Evolutionary conservation across 495 filamentous ascomycete genomes (phyloP), one percentile per base, ranked within the genome.

Genomic region (Trichoderma orchidacearum): DNA sequence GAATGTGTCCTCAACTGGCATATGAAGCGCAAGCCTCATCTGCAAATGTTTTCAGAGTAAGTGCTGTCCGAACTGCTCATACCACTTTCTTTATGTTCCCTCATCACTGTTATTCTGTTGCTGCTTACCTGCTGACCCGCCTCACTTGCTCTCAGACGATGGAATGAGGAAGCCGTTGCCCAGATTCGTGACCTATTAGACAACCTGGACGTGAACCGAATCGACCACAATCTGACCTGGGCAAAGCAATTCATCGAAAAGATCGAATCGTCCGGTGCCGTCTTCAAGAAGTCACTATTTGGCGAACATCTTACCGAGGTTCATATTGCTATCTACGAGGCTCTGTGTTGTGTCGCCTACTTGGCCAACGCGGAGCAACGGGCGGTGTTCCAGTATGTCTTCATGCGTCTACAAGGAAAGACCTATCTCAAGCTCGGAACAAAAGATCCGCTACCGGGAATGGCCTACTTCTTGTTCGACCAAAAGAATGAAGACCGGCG

Each of bases 1-100:
- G 73, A 80, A 36, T 96, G 91, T 66, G 83, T 90, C 57, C 80
- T 80, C 34, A 80, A 83, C 36, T 96, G 90, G 71, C 88, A 96
- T 70, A 84, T 80, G 50, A 79, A 79, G 18, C 84, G 85, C 63
- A 75, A 78, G 57, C 75, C 72, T 60, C 76, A 87, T 59, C 71
- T 85, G 58, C 77, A 83, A 38, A 70, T 77, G 25, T 71, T 92
- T 17, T 74, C 78, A 62, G 73, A 77, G 73, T 76, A 64, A 66
- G 66, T 62, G n/a, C n/a, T n/a, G n/a, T n/a, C n/a, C n/a, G n/a
- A n/a, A n/a, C n/a, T n/a, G n/a, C n/a, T n/a, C n/a, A n/a, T n/a
- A n/a, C n/a, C n/a, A n/a, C n/a, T n/a, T n/a, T n/a, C n/a, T n/a
- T n/a, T n/a, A n/a, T n/a, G n/a, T n/a, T n/a, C n/a, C n/a, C n/a